These are phyloP conservation scores for Trametes pubescens DNA, from an alignment of 1,284 basidiomycete species.

Conservation along the genomic window DNA sequence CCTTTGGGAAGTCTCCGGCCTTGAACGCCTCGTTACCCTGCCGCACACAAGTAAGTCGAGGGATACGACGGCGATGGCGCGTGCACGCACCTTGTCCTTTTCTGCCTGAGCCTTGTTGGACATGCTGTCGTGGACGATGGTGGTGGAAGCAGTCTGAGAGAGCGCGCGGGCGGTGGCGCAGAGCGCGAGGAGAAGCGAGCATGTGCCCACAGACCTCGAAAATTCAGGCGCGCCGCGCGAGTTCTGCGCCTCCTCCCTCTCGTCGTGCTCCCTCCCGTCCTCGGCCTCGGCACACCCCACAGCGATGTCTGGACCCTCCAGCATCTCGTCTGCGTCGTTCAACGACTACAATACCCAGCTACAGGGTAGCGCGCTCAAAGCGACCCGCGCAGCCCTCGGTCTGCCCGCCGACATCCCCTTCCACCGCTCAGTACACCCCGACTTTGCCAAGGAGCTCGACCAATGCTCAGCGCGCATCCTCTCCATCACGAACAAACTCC, in stretches of 20 bases:
- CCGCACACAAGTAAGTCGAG: neutral
- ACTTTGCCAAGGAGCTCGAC: constrained; percentile 74
- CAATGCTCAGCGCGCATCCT: constrained; percentile 67
- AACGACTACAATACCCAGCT: constrained; percentile 56
- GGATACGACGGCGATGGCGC: neutral
- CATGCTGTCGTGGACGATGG: constrained; percentile 5
- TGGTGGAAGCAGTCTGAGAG: neutral
- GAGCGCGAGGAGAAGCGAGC: neutral
- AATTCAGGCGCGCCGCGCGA: constrained; percentile 2
- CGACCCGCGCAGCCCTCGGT: constrained; percentile 64
- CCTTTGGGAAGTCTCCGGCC: constrained; percentile 56
- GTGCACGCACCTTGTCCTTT: constrained; percentile 43
- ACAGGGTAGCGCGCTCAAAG: constrained; percentile 65
- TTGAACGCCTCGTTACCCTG: constrained; percentile 72
- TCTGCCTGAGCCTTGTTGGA: constrained; percentile 32
- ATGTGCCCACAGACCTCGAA: constrained; percentile 10
- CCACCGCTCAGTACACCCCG: constrained; percentile 83
- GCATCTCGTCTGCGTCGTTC: constrained; percentile 41
- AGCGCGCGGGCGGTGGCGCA: neutral
- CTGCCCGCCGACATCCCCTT: constrained; percentile 81
- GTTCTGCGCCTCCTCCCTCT: neutral
- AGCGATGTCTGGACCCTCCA: constrained; percentile 24
- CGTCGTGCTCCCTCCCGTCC: neutral
- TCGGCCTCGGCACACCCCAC: neutral
- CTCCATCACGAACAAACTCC: constrained; percentile 67